Evolutionary conservation across 1,139 yeast genomes (phyloP), one percentile per base, ranked within the genome.

Genomic region (Kluyveromyces sp.): DNA sequence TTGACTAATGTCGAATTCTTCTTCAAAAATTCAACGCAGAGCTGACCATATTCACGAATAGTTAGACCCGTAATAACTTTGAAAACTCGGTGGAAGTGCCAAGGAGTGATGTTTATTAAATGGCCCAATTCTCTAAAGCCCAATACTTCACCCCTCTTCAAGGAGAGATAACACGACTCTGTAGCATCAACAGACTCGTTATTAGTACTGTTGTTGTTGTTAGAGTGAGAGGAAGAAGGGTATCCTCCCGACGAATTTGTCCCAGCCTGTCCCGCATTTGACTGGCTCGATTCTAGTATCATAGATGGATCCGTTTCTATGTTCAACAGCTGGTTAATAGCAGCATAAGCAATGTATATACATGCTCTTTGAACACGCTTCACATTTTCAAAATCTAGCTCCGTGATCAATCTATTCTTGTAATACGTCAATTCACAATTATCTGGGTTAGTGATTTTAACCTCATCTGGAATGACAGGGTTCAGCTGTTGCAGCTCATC

Each of bases 11-110:
- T 56, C 39, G 49, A 50, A 39, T 55, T 54, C 35, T 59, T 62
- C 60, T 74, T 79, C 55, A 83, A 73, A 52, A 71, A 83, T 55
- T 81, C 86, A 78, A 87, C 83, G 63, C 95, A 85, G 54, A 83
- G 82, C 60, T 87, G 95, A 45, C 96, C 96, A 58, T 87, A 87
- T 4, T 87, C 83, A 68, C 87, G 85, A 34, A 95, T 95, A 0
- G 96, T 87, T 51, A 86, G 73, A 1, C 92, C 90, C 15, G 95
- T 84, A 48, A 87, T 88, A 37, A 83, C 78, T 64, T 88, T 83
- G 70, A 87, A 87, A 34, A 87, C 95, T 46, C 96, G 72, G 69
- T 87, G 96, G 65, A 87, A 87, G 67, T 87, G 96, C 96, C 96
- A 87, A n/a, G 96, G 95, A 27, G 87, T 78, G 49, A 87, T 73